These are phyloP conservation scores for Pseudohyphozyma bogoriensis DNA, from an alignment of 768 basidiomycete species.

Conservation along the genomic window DNA sequence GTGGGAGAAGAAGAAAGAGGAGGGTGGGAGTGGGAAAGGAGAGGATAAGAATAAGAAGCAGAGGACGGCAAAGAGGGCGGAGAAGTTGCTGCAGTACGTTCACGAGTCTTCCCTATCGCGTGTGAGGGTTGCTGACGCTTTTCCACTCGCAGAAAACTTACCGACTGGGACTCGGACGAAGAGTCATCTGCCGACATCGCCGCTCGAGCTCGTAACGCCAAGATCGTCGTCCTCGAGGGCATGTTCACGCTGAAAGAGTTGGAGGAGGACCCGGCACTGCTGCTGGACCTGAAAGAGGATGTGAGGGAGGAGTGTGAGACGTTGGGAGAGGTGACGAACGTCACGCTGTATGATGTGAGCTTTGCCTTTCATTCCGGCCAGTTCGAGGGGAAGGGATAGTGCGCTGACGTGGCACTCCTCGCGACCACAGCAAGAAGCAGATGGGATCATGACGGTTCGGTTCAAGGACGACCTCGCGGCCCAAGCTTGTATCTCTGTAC, in stretches of 20 bases:
- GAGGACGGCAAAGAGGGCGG: slow-evolving; percentile 60
- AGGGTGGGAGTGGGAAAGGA: slow-evolving; percentile 35
- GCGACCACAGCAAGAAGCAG: slow-evolving; percentile 62
- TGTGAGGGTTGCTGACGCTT: no score
- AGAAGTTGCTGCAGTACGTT: slow-evolving; percentile 75
- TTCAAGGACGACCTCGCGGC: slow-evolving; percentile 88
- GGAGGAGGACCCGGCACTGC: slow-evolving; percentile 67
- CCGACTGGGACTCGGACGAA: slow-evolving; percentile 90
- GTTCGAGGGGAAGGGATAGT: not conserved
- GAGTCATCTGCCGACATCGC: slow-evolving; percentile 41
- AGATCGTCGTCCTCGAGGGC: slow-evolving; percentile 80
- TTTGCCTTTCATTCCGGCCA: not conserved
- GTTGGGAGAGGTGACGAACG: slow-evolving; percentile 89
- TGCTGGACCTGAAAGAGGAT: slow-evolving; percentile 91
- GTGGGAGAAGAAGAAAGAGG: slow-evolving; percentile 35
- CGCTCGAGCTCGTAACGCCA: slow-evolving; percentile 45
- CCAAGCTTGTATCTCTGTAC: slow-evolving; percentile 76
- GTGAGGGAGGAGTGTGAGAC: slow-evolving; percentile 85
- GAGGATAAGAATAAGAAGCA: slow-evolving; percentile 65
- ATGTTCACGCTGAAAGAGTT: slow-evolving; percentile 87
- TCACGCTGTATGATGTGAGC: slow-evolving; percentile 86
- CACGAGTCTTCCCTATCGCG: not conserved
- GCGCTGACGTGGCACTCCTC: not conserved
- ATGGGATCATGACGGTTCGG: slow-evolving; percentile 92
- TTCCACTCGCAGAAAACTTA: slow-evolving; percentile 58